Evolutionary conservation across 495 filamentous ascomycete species (phyloP).

Genomic region (Penicillium canescens): DNA sequence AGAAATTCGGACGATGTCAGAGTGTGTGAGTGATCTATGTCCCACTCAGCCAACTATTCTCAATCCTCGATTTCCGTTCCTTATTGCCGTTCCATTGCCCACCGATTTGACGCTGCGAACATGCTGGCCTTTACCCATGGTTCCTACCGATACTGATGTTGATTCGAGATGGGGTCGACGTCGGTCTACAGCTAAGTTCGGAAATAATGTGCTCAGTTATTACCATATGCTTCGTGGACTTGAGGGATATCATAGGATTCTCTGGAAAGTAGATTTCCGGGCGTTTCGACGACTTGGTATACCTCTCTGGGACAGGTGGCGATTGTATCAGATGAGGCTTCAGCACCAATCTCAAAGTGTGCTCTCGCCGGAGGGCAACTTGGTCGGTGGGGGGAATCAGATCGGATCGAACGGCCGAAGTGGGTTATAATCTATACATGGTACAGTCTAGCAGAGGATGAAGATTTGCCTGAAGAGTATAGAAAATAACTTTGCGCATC

Average conservation of each 20-base stretch:
- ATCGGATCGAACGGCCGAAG: too few species aligned
- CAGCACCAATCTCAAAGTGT: neutral
- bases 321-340: conserved; percentile 49
- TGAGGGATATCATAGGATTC: conserved; percentile 5
- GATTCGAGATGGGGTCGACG: neutral
- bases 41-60: conserved; percentile 1
- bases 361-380: conserved; percentile 46
- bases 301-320: conserved; percentile 22
- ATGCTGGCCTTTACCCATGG: neutral
- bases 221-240: conserved; percentile 3
- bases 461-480: too few species aligned
- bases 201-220: neutral
- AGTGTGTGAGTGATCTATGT: conserved; percentile 2
- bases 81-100: neutral
- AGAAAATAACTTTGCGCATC: too few species aligned
- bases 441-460: too few species aligned
- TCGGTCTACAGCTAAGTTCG: neutral
- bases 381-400: conserved; percentile 41
- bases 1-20: conserved; percentile 4
- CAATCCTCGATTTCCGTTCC: neutral
- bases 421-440: too few species aligned
- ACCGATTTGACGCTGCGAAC: neutral
- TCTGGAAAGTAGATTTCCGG: conserved; percentile 8
- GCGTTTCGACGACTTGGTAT: conserved; percentile 14
- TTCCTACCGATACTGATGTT: neutral